A percentile compares a stretch with the other conserved stretches of the same genome.
phyloP scores from a whole-genome alignment of 1,139 yeast genomes.

The Magnusiomyces tetraspermus region DNA sequence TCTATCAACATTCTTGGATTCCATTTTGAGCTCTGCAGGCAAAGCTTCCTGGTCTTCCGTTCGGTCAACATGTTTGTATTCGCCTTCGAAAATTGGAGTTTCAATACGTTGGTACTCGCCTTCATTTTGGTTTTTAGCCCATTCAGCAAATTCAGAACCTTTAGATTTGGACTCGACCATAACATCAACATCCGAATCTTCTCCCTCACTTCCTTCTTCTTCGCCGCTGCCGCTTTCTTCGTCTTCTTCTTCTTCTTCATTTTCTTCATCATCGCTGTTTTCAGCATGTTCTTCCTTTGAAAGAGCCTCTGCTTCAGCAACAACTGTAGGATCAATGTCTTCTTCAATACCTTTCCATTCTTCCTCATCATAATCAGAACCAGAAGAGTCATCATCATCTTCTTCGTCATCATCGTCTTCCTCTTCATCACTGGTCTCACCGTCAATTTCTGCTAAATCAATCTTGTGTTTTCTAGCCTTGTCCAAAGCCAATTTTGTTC shows the following conservation, averaged over 20 bases:
- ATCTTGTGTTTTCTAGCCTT: constrained; percentile 31
- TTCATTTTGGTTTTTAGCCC: constrained; percentile 38
- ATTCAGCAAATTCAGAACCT: constrained; percentile 43
- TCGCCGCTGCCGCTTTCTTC: constrained; percentile 17
- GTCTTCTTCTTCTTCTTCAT: constrained; percentile 19
- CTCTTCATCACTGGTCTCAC: constrained; percentile 28
- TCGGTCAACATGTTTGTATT: constrained; percentile 30
- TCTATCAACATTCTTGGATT: constrained; percentile 33
- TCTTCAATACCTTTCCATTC: constrained; percentile 19
- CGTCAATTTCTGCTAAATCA: constrained; percentile 35
- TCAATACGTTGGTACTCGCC: constrained; percentile 22
- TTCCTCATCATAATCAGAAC: constrained; percentile 3
- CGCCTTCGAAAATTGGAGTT: constrained; percentile 27
- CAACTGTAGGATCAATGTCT: constrained; percentile 9
- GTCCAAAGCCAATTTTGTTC: constrained; percentile 42
- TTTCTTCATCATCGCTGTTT: constrained; percentile 18
- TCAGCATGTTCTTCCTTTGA: constrained; percentile 18
- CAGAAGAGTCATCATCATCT: constrained; percentile 12
- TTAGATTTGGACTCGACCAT: constrained; percentile 27
- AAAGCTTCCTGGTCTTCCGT: constrained; percentile 31
- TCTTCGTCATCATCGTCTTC: constrained; percentile 19
- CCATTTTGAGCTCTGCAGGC: constrained; percentile 41
- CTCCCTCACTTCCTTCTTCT: constrained; percentile 15
- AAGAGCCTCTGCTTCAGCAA: constrained; percentile 15
- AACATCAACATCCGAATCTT: constrained; percentile 18